Base-by-base conservation (phyloP, 768 basidiomycete species). In the Trametes cingulata region DNA sequence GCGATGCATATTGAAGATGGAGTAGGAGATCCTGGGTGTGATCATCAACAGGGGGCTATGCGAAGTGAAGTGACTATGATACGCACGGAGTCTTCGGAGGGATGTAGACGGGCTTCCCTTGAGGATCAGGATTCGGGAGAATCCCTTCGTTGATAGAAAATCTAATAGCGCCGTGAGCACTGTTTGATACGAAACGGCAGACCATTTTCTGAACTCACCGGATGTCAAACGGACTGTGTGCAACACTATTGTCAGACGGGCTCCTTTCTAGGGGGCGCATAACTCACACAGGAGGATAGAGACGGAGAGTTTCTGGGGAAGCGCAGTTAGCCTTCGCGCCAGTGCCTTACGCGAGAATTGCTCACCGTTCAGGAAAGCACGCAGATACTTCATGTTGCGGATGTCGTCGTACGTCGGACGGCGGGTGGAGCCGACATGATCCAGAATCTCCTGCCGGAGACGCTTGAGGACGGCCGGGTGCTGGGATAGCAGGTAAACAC, bases 1-100 rank as follows among this genome's bases (percentile, higher is more conserved):
- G 37, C 87, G 75, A 37, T 90, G 87, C 85, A 88, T 87, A 61
- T 83, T 63, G 58, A 87, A 78, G 9, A 86, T 81, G 6, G 85
- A 85, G 65, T 85, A 88, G 0, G 74, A 60, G n/a, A 50, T 51
- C 2, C 58, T 59, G 39, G n/a, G 5, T 76, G 68, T 1, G 22
- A 20, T 20, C 51, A 80, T 83, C 62, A 13, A 20, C 39, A 35
- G 19, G 42, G 49, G 14, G 2, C 15, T 2, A 53, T 42, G 1
- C n/a, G 9, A 14, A 22, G 7, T 10, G 15, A 2, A 8, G 6
- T 17, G 8, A 40, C 33, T 6, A 2, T 0, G 14, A 15, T 24
- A 43, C 60, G 10, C 39, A 65, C 66, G 22, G 36, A 6, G 67
- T 64, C 41, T 58, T 64, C 6, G 67, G 51, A 19, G 69, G 64